Evolutionary conservation across 805 yeast species (phyloP).

Genomic region (Wickerhamiella sorbophila): DNA sequence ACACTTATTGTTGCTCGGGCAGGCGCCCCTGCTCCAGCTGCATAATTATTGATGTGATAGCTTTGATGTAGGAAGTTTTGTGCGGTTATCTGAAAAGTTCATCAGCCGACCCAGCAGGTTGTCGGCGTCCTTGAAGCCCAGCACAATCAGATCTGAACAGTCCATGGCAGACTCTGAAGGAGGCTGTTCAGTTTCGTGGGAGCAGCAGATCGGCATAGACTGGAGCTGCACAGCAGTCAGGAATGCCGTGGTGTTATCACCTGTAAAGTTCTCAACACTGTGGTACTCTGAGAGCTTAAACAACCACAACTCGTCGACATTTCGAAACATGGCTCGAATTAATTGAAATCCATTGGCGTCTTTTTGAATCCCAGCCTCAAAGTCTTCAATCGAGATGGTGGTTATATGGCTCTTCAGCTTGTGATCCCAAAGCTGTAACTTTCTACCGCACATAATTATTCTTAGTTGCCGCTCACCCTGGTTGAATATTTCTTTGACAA

Average conservation of each 20-base stretch:
- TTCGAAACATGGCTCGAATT: constrained; percentile 1
- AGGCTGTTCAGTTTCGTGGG: not conserved
- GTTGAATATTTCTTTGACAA: constrained; percentile 6
- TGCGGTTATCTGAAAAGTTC: not conserved
- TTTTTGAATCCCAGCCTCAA: not conserved
- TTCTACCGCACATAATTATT: not conserved
- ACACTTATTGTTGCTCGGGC: not conserved
- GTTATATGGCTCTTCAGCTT: constrained; percentile 3
- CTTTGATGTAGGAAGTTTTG: too few species aligned
- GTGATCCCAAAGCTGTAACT: constrained; percentile 10
- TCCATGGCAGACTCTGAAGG: too few species aligned
- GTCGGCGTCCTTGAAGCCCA: not conserved
- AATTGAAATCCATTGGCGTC: not conserved
- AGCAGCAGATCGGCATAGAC: not conserved
- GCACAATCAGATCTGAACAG: not conserved
- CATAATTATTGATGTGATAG: not conserved
- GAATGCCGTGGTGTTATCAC: not conserved
- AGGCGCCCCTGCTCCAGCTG: not conserved
- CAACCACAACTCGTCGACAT: constrained; percentile 3
- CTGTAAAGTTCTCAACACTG: not conserved
- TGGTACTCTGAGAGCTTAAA: constrained; percentile 3
- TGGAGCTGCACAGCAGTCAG: not conserved
- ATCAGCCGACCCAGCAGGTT: not conserved
- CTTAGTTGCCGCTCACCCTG: constrained; percentile 2
- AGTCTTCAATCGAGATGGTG: not conserved